Conservation (phyloP, 164 flowering plant genomes). For the Liquidambar formosana region DNA sequence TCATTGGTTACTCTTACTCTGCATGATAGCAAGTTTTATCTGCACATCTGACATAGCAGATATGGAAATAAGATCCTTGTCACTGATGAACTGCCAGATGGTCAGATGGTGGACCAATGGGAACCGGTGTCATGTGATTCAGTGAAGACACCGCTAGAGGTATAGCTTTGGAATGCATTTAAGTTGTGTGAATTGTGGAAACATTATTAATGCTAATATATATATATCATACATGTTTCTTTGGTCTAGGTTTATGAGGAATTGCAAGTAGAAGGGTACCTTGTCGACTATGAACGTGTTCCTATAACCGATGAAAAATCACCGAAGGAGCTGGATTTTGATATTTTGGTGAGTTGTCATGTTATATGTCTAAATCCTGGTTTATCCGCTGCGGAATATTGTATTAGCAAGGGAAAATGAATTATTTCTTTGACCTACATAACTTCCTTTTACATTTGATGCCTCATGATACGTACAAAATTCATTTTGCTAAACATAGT, state of each 20-base stretch:
- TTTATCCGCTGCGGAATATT: neutral
- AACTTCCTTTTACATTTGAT: neutral
- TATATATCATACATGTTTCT: slow-evolving; percentile 11
- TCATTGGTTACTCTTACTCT: slow-evolving; percentile 4
- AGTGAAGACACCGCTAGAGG: slow-evolving; percentile 90
- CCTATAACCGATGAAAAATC: slow-evolving; percentile 96
- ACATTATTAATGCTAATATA: too few species aligned
- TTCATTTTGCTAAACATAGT: too few species aligned
- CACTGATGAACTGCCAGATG: slow-evolving; percentile 97
- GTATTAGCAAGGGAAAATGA: neutral
- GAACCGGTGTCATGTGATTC: slow-evolving; percentile 81
- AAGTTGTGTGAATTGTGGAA: neutral
- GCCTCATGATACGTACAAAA: neutral
- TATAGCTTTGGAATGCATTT: slow-evolving; percentile 21
- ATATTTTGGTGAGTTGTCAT: slow-evolving; percentile 67
- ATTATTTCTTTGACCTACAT: neutral
- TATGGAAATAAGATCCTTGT: slow-evolving; percentile 99
- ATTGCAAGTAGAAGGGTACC: slow-evolving; percentile 68
- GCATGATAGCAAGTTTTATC: slow-evolving; percentile 26
- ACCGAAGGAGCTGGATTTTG: slow-evolving; percentile 94
- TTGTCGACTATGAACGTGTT: slow-evolving; percentile 90
- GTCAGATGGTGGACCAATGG: slow-evolving; percentile 99
- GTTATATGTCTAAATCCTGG: neutral
- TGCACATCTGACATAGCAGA: slow-evolving; percentile 50
- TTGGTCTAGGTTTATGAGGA: slow-evolving; percentile 72